Base-by-base conservation (phyloP, 768 basidiomycete species). In the Trametes villosa region DNA sequence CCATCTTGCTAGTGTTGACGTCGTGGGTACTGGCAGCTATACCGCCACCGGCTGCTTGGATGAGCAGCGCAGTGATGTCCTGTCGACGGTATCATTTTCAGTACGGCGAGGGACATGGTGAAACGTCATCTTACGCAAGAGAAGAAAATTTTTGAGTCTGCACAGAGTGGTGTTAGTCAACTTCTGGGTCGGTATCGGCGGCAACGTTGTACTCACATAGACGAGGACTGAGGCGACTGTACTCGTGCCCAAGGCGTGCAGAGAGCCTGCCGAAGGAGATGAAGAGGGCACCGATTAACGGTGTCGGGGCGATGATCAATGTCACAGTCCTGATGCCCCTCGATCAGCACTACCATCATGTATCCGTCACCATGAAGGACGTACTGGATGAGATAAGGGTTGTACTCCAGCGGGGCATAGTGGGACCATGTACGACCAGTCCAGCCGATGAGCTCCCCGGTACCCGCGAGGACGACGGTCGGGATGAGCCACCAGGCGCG, bases 321-420 rank as follows among this genome's bases (percentile, higher is more conserved):
- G 36, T 78, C 30, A 49, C 48, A 8, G 48, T 49, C 30, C 48
- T 49, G 30, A 20, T 7, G 7, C 4, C 4, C 8, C 2, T 4
- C 30, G 4, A 12, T 49, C 9, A 49, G 48, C 3, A 6, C 30
- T 26, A 22, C 13, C 2, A 33, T 6, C 9, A 3, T 20, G 9
- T 33, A 30, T 2, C 5, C n/a, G n/a, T 9, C 7, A 9, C 1
- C 9, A 48, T 24, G 24, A 24, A 26, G 9, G 11, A 65, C 70
- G n/a, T 59, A 75, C 74, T 81, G 78, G 57, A 79, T 79, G 33
- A 78, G 57, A 65, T 75, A 82, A 1, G 78, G 70, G 33, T 69
- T 66, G 29, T 67, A 53, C 13, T 62, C 33, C 9, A 63, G 29
- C 1, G 70, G 67, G 24, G 70, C 67, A 18, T 68, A 60, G 54